Base-by-base conservation (phyloP, 2,329 filamentous ascomycete species). In the Colletotrichum siamense region DNA sequence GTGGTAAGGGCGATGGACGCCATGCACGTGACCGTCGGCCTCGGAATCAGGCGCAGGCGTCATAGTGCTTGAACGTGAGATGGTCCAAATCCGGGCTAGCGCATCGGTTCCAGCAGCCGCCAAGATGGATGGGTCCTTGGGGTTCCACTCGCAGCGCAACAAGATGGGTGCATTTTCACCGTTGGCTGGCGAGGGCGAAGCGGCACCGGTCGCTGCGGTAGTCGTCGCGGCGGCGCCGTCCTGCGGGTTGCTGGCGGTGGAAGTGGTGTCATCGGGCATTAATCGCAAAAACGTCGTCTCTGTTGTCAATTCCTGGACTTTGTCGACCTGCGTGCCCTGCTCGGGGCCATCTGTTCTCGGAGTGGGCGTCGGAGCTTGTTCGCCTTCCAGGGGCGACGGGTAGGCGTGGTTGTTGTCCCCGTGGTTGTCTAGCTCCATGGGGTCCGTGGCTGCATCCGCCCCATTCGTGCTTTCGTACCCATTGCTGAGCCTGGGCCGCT, bases 141-240 rank as follows among this genome's bases (percentile, higher is more conserved):
- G 92, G 87, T 91, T 93, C 91, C 91, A 94, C 88, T 92, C 91
- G 89, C 92, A 93, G 85, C 93, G 91, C 86, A 93, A 88, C 84
- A 93, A 86, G 81, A 92, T 89, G 82, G 92, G 91, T 84, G 88
- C 87, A 81, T 89, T 90, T 82, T 91, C 89, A 82, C 81, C 79
- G 77, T 82, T 82, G 79, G 82, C 79, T 81, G 80, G 81, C 64
- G 82, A 80, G 75, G 83, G 80, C 66, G 80, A 81, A 55, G 74
- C 76, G 80, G 81, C 81, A 68, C 70, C 49, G 34, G 79, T 81
- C 79, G 81, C 84, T 80, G 80, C 80, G 79, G 81, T 84, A 79
- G 81, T 84, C 78, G 83, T 80, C 78, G 81, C 81, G 75, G 81
- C 81, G 75, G 83, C 80, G 44, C 83, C 82, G 59, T 85, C 81